These are phyloP conservation scores for Oemleria cerasiformis DNA, from an alignment of 306 rosid species.

Conservation along the genomic window DNA sequence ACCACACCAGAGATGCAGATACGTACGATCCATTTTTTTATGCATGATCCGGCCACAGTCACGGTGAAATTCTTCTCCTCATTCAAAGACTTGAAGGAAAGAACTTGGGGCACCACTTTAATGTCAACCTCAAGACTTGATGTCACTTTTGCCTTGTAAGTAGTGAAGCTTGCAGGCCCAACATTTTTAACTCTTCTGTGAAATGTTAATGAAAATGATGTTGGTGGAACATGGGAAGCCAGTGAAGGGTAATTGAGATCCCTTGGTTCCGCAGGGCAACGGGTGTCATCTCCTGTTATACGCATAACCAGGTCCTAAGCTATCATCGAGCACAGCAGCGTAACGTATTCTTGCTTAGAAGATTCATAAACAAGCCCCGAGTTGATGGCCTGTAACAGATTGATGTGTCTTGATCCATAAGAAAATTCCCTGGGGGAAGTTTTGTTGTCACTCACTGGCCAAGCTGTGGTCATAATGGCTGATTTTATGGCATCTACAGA, in stretches of 20 bases:
- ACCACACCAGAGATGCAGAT: constrained; percentile 18
- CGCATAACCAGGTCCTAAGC: neutral
- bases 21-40: neutral
- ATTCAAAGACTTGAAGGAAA: constrained; percentile 19
- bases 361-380: constrained; percentile 36
- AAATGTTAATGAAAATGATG: constrained; percentile 1
- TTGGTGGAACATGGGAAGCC: neutral
- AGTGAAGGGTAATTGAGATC: constrained; percentile 29
- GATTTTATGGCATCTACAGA: constrained; percentile 39
- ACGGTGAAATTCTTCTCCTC: constrained; percentile 31
- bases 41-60: neutral
- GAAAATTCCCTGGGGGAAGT: constrained; percentile 26
- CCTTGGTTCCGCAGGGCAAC: constrained; percentile 8
- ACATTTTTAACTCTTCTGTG: constrained; percentile 30
- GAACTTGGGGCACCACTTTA: constrained; percentile 5
- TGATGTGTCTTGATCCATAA: constrained; percentile 30
- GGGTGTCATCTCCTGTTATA: neutral
- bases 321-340: constrained; percentile 12
- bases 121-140: neutral
- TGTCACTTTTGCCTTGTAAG: neutral
- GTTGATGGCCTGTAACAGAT: constrained; percentile 18
- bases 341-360: constrained; percentile 22
- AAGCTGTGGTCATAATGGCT: constrained; percentile 34
- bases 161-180: constrained; percentile 15
- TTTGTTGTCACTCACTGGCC: constrained; percentile 15